phyloP scores from a whole-genome alignment of 441 rosid genomes.

The Biscutella laevigata region DNA sequence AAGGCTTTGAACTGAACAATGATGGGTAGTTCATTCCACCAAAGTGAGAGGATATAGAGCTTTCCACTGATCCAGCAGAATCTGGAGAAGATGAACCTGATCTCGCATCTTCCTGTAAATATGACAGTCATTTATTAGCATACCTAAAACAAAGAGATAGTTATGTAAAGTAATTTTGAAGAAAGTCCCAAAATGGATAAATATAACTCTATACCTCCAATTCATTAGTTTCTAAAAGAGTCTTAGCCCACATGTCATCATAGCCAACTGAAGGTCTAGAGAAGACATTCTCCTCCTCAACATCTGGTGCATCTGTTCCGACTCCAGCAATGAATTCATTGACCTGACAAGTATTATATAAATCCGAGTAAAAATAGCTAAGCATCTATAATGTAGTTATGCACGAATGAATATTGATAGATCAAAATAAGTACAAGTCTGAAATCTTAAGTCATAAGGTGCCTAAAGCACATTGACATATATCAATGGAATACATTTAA shows the following conservation, averaged over 20 bases:
- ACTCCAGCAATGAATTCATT: conserved; percentile 96
- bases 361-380: background rate
- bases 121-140: conserved; percentile 3
- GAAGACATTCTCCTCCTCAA: conserved; percentile 81
- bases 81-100: conserved; percentile 97
- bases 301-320: conserved; percentile 99
- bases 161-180: background rate
- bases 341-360: conserved; percentile 44
- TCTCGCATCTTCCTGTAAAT: conserved; percentile 75
- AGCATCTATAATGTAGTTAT: background rate
- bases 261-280: conserved; percentile 92
- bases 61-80: conserved; percentile 91
- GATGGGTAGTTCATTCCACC: conserved; percentile 99
- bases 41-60: conserved; percentile 95
- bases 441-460: no score
- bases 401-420: conserved; percentile 1
- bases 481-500: no score
- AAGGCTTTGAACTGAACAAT: conserved; percentile 80
- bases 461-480: no score
- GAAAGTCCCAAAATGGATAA: conserved; percentile 5
- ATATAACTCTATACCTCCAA: conserved; percentile 45
- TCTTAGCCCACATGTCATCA: conserved; percentile 99
- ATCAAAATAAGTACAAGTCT: background rate
- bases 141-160: background rate
- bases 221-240: conserved; percentile 81